These are phyloP conservation scores for Diplosphaera chodatii DNA, from an alignment of 139 green algal genomes.

Conservation along the genomic window DNA sequence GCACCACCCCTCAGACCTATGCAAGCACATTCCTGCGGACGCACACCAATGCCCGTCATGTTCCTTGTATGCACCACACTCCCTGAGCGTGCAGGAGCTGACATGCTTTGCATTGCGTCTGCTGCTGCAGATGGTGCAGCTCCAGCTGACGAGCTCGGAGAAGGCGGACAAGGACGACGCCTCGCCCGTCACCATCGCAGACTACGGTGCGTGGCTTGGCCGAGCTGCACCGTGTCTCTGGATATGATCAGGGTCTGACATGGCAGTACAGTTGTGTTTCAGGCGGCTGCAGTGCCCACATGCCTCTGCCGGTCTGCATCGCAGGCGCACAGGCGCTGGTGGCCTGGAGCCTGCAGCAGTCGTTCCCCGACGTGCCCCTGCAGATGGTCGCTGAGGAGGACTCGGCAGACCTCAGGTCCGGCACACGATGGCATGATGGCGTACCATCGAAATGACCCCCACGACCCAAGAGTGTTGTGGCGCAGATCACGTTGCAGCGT, in stretches of 20 bases:
- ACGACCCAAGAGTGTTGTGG: too few relatives aligned
- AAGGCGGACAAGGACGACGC: constrained; percentile 74
- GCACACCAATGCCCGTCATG: neutral
- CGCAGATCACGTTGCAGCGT: too few relatives aligned
- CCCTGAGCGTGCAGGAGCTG: too few relatives aligned
- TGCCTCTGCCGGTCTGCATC: too few relatives aligned
- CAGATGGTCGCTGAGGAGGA: constrained; percentile 93
- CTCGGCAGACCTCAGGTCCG: constrained; percentile 54
- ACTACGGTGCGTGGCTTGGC: constrained; percentile 63
- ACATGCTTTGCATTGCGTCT: neutral
- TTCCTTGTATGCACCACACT: too few relatives aligned
- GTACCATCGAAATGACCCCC: too few relatives aligned
- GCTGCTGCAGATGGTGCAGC: constrained; percentile 58
- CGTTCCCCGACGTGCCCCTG: constrained; percentile 35
- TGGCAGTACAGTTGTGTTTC: too few relatives aligned
- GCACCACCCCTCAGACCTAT: neutral
- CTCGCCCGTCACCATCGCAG: constrained; percentile 90
- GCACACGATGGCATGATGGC: too few relatives aligned
- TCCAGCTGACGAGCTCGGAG: constrained; percentile 52
- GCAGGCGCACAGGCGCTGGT: constrained; percentile 83
- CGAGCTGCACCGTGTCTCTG: neutral
- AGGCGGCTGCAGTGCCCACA: too few relatives aligned
- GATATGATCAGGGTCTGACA: too few relatives aligned
- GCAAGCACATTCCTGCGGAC: neutral
- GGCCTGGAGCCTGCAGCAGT: constrained; percentile 66